These are phyloP conservation scores for Tetrahymena elliotti DNA, from an alignment of 73 alveolate genomes.

Conservation along the genomic window DNA sequence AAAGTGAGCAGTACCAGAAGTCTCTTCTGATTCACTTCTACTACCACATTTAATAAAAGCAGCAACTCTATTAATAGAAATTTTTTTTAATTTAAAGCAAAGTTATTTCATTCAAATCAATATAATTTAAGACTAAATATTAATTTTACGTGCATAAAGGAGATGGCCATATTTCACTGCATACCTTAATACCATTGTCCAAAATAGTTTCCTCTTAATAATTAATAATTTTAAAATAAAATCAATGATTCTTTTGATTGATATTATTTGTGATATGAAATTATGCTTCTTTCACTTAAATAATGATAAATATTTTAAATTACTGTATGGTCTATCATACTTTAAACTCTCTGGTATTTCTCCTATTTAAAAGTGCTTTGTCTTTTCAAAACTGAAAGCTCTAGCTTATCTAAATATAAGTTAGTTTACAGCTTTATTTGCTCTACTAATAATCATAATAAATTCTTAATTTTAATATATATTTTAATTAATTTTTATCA, in stretches of 20 bases:
- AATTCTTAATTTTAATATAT: too few relatives aligned
- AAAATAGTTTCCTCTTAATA: slow-evolving; percentile 36
- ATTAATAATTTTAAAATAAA: neutral
- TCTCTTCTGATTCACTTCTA: slow-evolving; percentile 67
- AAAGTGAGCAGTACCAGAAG: slow-evolving; percentile 86
- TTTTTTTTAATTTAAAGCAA: neutral
- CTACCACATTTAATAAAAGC: slow-evolving; percentile 82
- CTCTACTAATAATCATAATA: neutral
- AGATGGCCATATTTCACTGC: slow-evolving; percentile 70
- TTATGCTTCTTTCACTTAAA: neutral
- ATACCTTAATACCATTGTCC: slow-evolving; percentile 71
- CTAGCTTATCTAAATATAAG: neutral
- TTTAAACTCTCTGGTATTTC: slow-evolving; percentile 72
- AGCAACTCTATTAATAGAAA: slow-evolving; percentile 49
- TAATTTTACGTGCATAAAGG: slow-evolving; percentile 37
- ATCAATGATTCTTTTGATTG: neutral
- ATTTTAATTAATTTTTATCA: neutral
- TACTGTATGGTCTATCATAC: slow-evolving; percentile 57
- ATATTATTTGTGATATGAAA: too few relatives aligned
- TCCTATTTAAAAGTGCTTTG: slow-evolving; percentile 29
- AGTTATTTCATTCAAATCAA: neutral
- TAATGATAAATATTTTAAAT: neutral
- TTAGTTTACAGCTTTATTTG: neutral
- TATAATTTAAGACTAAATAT: neutral
- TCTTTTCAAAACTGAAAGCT: neutral